These are phyloP conservation scores for Sporobolus alterniflorus DNA, from an alignment of 202 grass and related monocot species.

Conservation along the genomic window DNA sequence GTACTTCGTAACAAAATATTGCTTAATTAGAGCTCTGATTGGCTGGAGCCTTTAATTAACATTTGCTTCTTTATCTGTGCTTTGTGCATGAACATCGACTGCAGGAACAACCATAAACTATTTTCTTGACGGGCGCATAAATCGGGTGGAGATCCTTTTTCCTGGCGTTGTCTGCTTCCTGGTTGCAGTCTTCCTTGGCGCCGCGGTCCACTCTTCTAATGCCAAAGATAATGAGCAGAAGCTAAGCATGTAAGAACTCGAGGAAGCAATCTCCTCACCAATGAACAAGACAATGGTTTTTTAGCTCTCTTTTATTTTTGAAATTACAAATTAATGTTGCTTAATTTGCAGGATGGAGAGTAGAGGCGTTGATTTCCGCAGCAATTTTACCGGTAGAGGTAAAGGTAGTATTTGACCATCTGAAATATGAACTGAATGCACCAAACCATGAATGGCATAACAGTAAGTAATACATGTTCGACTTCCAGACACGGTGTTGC, in stretches of 20 bases:
- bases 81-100: background rate
- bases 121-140: conserved; percentile 88
- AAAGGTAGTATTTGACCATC: background rate
- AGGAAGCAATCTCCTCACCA: background rate
- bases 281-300: too few relatives aligned
- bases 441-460: too few relatives aligned
- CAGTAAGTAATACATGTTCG: too few relatives aligned
- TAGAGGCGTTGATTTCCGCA: background rate
- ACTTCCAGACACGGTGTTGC: background rate
- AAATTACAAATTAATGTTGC: too few relatives aligned
- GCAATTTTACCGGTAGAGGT: background rate
- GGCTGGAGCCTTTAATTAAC: too few relatives aligned
- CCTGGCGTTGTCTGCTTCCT: conserved; percentile 89
- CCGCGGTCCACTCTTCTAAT: conserved; percentile 87
- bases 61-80: background rate
- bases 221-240: conserved; percentile 84
- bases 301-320: too few relatives aligned
- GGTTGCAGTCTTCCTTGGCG: conserved; percentile 87
- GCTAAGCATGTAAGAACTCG: conserved; percentile 42
- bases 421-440: background rate
- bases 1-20: too few relatives aligned
- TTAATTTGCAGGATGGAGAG: conserved; percentile 2
- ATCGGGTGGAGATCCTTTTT: conserved; percentile 93
- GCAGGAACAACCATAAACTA: conserved; percentile 95
- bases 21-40: too few relatives aligned